phyloP scores from a whole-genome alignment of 2,329 filamentous ascomycete species.

The Xylariaceae sp. region DNA sequence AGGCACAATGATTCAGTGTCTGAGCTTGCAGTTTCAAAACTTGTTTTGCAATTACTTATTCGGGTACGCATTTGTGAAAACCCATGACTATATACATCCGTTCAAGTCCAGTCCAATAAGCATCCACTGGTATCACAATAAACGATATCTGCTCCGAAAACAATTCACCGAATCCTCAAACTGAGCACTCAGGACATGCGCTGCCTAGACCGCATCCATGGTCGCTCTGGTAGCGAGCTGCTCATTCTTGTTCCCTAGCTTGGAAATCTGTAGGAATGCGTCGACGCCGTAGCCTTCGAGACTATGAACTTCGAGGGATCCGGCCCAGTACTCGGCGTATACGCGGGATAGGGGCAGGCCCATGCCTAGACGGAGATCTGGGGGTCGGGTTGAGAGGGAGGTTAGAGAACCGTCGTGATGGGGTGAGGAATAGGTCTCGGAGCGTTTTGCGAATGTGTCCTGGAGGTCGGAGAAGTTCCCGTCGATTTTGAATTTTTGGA shows the following conservation, averaged over 20 bases:
- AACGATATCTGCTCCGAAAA: slow-evolving; percentile 11
- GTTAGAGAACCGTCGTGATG: slow-evolving; percentile 65
- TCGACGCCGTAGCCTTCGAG: slow-evolving; percentile 95
- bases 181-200: no score
- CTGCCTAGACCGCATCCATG: slow-evolving; percentile 67
- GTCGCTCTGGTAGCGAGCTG: slow-evolving; percentile 75
- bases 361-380: slow-evolving; percentile 86
- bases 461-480: slow-evolving; percentile 27
- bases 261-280: slow-evolving; percentile 92
- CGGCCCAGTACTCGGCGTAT: slow-evolving; percentile 98
- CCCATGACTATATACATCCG: no score
- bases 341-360: slow-evolving; percentile 89
- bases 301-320: slow-evolving; percentile 84
- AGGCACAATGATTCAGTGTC: neutral
- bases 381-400: slow-evolving; percentile 76
- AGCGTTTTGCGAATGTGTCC: slow-evolving; percentile 11
- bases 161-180: neutral
- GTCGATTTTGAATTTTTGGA: slow-evolving; percentile 73
- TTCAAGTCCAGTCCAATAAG: no score
- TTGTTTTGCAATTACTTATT: neutral
- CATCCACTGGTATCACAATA: no score
- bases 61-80: neutral
- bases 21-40: no score
- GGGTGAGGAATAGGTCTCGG: neutral
- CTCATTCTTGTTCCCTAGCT: slow-evolving; percentile 97